These are phyloP conservation scores for Reticulascus tulasneorum DNA, from an alignment of 2,329 filamentous ascomycete genomes.

Conservation along the genomic window DNA sequence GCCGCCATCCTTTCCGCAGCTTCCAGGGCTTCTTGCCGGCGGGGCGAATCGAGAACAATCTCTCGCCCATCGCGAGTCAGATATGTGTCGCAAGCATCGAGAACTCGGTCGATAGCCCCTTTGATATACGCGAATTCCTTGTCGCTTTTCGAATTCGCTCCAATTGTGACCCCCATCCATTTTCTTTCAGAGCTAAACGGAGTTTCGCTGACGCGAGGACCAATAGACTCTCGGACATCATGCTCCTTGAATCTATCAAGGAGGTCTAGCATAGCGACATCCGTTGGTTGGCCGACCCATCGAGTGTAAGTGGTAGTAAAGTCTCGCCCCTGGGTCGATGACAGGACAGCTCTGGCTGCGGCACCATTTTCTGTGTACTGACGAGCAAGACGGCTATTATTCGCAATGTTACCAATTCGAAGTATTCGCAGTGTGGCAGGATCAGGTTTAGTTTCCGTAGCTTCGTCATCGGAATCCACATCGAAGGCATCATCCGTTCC, in stretches of 20 bases:
- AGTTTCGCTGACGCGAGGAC: conserved; percentile 77
- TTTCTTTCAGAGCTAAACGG: conserved; percentile 97
- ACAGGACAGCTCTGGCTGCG: conserved; percentile 75
- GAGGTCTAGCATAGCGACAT: conserved; percentile 93
- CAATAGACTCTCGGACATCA: conserved; percentile 82
- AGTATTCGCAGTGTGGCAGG: conserved; percentile 75
- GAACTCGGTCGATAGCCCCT: conserved; percentile 82
- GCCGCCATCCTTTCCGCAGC: conserved; percentile 85
- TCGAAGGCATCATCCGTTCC: conserved; percentile 55
- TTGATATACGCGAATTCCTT: conserved; percentile 92
- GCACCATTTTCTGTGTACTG: conserved; percentile 66
- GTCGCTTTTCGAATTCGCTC: conserved; percentile 54
- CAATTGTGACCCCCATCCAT: conserved; percentile 97
- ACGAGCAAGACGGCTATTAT: conserved; percentile 80
- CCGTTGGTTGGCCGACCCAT: conserved; percentile 95
- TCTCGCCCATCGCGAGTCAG: conserved; percentile 82
- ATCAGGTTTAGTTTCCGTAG: conserved; percentile 57
- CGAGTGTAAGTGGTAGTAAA: conserved; percentile 66
- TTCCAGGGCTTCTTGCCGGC: conserved; percentile 68
- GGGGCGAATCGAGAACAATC: conserved; percentile 73
- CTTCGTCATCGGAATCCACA: conserved; percentile 51
- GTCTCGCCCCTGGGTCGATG: conserved; percentile 71
- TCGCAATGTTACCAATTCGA: conserved; percentile 92
- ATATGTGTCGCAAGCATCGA: conserved; percentile 87
- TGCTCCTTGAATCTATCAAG: conserved; percentile 88